Base-by-base conservation (phyloP, 129 eudicot species). In the Artemisia argyi region DNA sequence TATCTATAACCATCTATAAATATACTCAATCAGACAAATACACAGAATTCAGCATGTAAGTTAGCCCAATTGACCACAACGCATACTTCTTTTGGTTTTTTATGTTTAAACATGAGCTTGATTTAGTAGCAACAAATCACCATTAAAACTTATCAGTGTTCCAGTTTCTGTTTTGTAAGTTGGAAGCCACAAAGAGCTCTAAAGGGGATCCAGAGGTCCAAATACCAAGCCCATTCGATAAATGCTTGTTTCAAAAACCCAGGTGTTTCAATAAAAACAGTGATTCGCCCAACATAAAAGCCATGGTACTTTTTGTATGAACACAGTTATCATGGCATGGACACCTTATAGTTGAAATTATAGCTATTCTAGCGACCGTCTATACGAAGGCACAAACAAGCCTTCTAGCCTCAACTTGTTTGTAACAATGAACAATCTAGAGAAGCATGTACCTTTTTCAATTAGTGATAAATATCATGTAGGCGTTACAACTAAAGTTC, bases 241-340 rank as follows among this genome's bases (percentile, higher is more conserved):
- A 61, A 14, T 16, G 73, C 11, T 65, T 46, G 26, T 46, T 65
- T 65, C 46, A 65, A 44, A 28, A 42, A 65, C 32, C 55, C 7
- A 65, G 46, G 10, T 44, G 11, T 28, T 65, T 46, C 7, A 64
- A 64, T 20, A 18, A 42, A 65, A 19, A 19, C 54, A 65, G 44
- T 52, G 39, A 10, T 14, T 18, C 3, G 32, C 35, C 55, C 50
- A 15, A 65, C 12, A 65, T 39, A 7, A 39, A 7, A 8, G 10
- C 46, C 8, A 65, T 18, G 5, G 44, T 46, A 46, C 11, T 9
- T 62, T 62, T 62, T 62, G 68, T 47, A 30, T n/a, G 49, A 47
- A 30, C 51, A 14, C 26, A 63, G 6, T 4, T 35, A 4, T 28
- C 35, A 39, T 24, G 14, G 47, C 66, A 28, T 44, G 26, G 46